Evolutionary conservation across 202 grass and related monocot genomes (phyloP), one percentile per base, ranked within the genome.

Genomic region (Musa balbisiana): DNA sequence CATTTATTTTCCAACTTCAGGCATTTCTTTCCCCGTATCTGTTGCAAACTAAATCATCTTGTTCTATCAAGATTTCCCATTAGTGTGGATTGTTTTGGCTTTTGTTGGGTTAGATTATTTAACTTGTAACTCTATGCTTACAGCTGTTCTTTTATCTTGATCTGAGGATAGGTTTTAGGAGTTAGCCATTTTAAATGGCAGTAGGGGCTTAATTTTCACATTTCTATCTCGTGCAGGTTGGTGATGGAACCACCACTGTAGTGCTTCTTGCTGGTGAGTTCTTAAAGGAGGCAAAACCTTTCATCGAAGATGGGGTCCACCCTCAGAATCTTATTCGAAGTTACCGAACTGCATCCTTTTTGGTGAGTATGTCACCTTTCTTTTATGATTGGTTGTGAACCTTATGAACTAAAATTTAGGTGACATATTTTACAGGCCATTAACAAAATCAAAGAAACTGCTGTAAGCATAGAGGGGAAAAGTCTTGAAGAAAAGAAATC

Each of bases 261-360:
- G 94, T 98, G 69, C 94, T 98, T 88, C 85, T 98, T 65, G 91
- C 94, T 52, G 87, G 84, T 19, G 94, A 98, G 69, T 98, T 98
- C 69, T 74, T 93, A 8, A 98, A 83, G 78, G 94, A 98, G 83
- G 94, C 91, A 72, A 98, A 98, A 80, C 94, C 94, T 82, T 98
- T 91, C n/a, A 73, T 98, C 65, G 94, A 98, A 80, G 94, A 98
- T 76, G 94, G 94, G 81, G 91, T 98, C 71, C 94, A 98, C 55
- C 80, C 91, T 3, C 94, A 93, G 64, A 93, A 75, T 89, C 79
- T 93, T 64, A 98, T 93, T 75, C 83, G 88, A 73, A 98, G 91
- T 64, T 98, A 93, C 65, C 90, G 94, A 64, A 84, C 59, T 33
- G 91, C 91, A 2, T 83, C 82, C 52, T 75, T 62, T 80, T 80